Conservation (phyloP, 331 rosid genomes). For the Erythrophleum ivorense region DNA sequence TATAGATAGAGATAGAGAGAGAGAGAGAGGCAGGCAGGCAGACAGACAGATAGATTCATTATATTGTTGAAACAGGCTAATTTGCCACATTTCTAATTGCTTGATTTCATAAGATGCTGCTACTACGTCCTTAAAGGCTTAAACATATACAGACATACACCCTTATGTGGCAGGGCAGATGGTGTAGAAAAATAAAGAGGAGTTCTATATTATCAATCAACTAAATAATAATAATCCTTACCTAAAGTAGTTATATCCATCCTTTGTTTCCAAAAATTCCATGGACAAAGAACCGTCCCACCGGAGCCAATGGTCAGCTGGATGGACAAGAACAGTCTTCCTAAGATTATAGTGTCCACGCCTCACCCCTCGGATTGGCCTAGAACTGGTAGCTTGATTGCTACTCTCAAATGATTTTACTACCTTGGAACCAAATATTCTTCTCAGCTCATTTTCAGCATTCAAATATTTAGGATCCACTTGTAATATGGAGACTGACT, state of each 20-base stretch:
- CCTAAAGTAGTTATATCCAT: slow-evolving; percentile 79
- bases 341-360: slow-evolving; percentile 63
- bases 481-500: slow-evolving; percentile 50
- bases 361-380: slow-evolving; percentile 81
- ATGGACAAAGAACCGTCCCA: slow-evolving; percentile 92
- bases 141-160: background rate
- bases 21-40: background rate
- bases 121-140: slow-evolving; percentile 28
- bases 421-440: slow-evolving; percentile 97
- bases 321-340: slow-evolving; percentile 83
- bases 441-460: slow-evolving; percentile 86
- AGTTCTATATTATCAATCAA: slow-evolving; percentile 7
- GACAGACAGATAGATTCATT: no score
- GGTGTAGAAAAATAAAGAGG: background rate
- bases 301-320: slow-evolving; percentile 82
- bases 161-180: background rate
- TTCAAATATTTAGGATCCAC: slow-evolving; percentile 88
- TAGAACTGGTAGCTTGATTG: slow-evolving; percentile 79
- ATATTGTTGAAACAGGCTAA: no score
- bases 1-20: no score
- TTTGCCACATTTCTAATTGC: background rate
- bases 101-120: slow-evolving; percentile 4
- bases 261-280: slow-evolving; percentile 69
- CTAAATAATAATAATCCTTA: slow-evolving; percentile 39
- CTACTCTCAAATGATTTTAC: slow-evolving; percentile 85